Conservation (phyloP, 768 basidiomycete species). For the Lactarius evosmus region DNA sequence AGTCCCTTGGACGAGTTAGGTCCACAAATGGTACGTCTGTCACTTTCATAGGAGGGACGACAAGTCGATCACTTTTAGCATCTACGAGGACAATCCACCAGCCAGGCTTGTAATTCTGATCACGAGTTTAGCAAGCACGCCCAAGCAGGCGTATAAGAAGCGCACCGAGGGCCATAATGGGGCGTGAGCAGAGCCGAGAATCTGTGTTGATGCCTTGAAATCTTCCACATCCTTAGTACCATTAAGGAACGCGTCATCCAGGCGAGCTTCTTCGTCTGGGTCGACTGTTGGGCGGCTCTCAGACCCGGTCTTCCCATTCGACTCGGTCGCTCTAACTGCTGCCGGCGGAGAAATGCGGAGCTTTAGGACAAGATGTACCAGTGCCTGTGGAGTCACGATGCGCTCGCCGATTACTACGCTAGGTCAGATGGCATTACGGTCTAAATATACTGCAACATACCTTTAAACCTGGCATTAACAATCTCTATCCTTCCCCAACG, state of each 20-base stretch:
- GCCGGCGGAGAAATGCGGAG: constrained; percentile 64
- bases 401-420: constrained; percentile 83
- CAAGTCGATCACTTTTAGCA: constrained; percentile 76
- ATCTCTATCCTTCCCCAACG: constrained; percentile 77
- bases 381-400: constrained; percentile 79
- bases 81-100: constrained; percentile 94
- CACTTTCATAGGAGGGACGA: constrained; percentile 83
- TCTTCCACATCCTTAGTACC: constrained; percentile 64
- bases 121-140: not conserved
- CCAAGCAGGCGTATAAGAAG: constrained; percentile 20
- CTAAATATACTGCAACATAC: constrained; percentile 39
- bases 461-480: constrained; percentile 81
- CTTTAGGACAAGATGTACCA: constrained; percentile 84
- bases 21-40: constrained; percentile 71
- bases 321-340: constrained; percentile 20
- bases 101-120: constrained; percentile 77
- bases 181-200: constrained; percentile 73
- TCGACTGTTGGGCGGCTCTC: constrained; percentile 48
- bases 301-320: constrained; percentile 37
- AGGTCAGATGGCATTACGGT: not conserved
- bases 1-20: constrained; percentile 49
- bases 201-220: constrained; percentile 39
- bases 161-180: constrained; percentile 88
- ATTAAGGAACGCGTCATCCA: constrained; percentile 66
- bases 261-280: constrained; percentile 41